Percentiles rank a stretch among this genome's conserved stretches.
phyloP scores from a whole-genome alignment of 305 asterid genomes.

The Petunia hybrid region DNA sequence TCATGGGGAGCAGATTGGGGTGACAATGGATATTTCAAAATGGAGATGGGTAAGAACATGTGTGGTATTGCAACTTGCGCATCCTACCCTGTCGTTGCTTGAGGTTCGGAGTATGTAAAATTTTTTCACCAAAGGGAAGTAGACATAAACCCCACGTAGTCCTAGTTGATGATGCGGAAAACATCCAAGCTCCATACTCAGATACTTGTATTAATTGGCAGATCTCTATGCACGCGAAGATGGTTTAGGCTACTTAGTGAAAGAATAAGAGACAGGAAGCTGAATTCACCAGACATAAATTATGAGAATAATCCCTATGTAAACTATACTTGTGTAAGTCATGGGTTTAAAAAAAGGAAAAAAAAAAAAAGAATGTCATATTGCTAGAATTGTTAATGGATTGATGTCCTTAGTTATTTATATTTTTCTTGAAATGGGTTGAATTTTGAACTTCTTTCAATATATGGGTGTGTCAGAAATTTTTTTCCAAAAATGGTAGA shows the following conservation, averaged over 20 bases:
- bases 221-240: background rate
- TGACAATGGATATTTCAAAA: slow-evolving; percentile 85
- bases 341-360: background rate
- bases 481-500: too few species aligned
- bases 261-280: background rate
- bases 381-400: background rate
- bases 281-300: background rate
- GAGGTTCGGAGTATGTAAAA: slow-evolving; percentile 22
- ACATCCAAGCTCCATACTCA: slow-evolving; percentile 1
- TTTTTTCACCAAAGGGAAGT: background rate
- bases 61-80: slow-evolving; percentile 98
- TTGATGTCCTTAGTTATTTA: too few species aligned
- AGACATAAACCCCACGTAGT: background rate
- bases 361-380: slow-evolving; percentile 1
- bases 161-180: background rate
- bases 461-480: too few species aligned
- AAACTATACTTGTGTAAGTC: background rate
- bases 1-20: slow-evolving; percentile 99
- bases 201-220: background rate
- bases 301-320: background rate
- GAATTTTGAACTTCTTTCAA: too few species aligned
- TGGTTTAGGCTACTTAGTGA: slow-evolving; percentile 16
- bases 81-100: slow-evolving; percentile 76
- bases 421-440: too few species aligned
- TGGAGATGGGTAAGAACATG: slow-evolving; percentile 98